These are phyloP conservation scores for Metrosideros polymorpha DNA, from an alignment of 441 rosid species.

Conservation along the genomic window DNA sequence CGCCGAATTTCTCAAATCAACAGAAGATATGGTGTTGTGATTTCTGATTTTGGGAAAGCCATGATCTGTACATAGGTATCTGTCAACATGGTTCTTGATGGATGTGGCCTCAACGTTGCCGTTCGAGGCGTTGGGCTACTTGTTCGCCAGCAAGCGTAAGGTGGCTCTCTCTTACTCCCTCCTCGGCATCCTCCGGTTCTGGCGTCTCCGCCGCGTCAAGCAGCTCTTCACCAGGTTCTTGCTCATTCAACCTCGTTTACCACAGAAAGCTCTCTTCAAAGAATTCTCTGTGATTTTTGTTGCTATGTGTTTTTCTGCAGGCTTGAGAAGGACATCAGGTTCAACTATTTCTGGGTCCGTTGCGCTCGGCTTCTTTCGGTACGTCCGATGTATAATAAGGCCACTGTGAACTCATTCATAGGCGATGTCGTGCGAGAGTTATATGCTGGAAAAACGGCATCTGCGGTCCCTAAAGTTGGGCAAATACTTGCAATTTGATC, in stretches of 20 bases:
- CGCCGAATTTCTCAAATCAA: neutral
- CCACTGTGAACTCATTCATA: neutral
- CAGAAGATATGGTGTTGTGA: neutral
- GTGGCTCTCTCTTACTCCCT: constrained; percentile 43
- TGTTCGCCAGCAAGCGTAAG: constrained; percentile 40
- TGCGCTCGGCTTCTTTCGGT: constrained; percentile 48
- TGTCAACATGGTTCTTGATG: constrained; percentile 65
- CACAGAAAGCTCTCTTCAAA: neutral
- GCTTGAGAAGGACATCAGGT: constrained; percentile 69
- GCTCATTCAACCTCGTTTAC: neutral
- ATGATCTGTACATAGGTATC: constrained; percentile 27
- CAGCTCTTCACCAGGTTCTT: constrained; percentile 50
- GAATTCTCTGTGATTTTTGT: neutral
- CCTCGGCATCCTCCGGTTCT: constrained; percentile 49
- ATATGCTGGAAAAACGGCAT: neutral
- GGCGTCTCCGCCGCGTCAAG: constrained; percentile 56
- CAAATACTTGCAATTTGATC: neutral
- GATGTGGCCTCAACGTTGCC: constrained; percentile 72
- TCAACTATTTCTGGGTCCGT: constrained; percentile 56
- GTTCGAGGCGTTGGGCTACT: constrained; percentile 36
- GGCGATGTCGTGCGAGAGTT: neutral
- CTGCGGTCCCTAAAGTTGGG: neutral
- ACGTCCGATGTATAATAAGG: neutral
- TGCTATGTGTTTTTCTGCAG: constrained; percentile 13
- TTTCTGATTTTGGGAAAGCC: neutral